Evolutionary conservation across 2,329 filamentous ascomycete genomes (phyloP), one percentile per base, ranked within the genome.

Genomic region (Blastomyces emzantsi): DNA sequence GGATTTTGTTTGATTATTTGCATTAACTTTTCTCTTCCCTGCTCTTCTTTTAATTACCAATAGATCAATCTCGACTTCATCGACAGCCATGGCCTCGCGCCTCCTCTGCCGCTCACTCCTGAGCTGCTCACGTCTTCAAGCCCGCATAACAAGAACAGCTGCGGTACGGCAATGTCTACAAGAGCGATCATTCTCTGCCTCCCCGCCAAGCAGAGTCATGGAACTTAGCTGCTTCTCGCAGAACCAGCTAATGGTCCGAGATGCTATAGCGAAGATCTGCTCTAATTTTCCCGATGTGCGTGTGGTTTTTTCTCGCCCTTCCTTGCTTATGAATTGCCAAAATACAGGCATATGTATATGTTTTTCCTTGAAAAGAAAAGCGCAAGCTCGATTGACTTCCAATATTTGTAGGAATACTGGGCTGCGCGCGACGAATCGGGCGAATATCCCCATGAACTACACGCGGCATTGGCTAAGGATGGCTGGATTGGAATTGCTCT

Each of bases 401-500:
- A 41, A 57, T 57, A n/a, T 30, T 33, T 47, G 8, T 64, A 75
- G 67, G 82, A 85, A 13, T 93, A 92, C 75, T 93, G 89, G 90
- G 86, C 86, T 68, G 83, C 88, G 62, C 87, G 80, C 67, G 90
- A 94, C 71, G 83, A 90, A 67, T 81, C 81, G 5, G 87, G 86
- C 66, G 79, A 84, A 64, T 89, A 93, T 72, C 90, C 90, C 0
- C 82, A 84, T 60, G 89, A 91, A 45, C 86, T 95, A 51, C 90
- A 94, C 72, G 83, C 87, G 0, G 88, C 88, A 0, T 75, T 94
- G 9, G 87, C 90, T 8, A 83, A 84, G 63, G 88, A 87, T 67
- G 90, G 90, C 7, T 94, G 89, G 89, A 82, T 94, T 51, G 90
- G 90, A 2, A 92, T 93, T 67, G 89, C 89, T 0, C 77, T 94